A percentile compares a stretch with the other conserved stretches of the same genome.
Conservation (phyloP, 208 protist genomes). For the Trypanosomatidae sp. region DNA sequence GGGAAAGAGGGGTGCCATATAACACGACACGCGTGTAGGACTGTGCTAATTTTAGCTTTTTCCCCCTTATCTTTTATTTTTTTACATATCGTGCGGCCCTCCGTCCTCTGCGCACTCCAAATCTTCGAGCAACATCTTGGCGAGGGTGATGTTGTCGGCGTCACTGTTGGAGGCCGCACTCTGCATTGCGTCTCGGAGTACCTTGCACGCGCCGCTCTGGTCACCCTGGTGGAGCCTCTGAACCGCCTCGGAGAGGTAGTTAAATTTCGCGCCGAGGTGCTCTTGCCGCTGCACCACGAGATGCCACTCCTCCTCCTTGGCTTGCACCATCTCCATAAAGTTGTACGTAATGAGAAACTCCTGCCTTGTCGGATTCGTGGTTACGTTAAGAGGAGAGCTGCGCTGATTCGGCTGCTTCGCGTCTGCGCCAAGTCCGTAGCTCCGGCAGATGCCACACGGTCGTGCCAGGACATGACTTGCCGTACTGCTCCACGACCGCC, state of each 20-base stretch:
- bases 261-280: slow-evolving; percentile 41
- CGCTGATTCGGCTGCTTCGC: slow-evolving; percentile 2
- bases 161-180: slow-evolving; percentile 2
- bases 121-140: slow-evolving; percentile 53
- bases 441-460: slow-evolving; percentile 46
- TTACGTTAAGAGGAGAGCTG: neutral
- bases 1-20: neutral
- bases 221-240: slow-evolving; percentile 63
- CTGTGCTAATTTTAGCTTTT: too few relatives aligned
- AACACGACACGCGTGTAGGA: neutral
- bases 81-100: slow-evolving; percentile 7
- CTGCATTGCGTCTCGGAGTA: slow-evolving; percentile 21
- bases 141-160: slow-evolving; percentile 37
- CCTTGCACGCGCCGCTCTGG: slow-evolving; percentile 20
- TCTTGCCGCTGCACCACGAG: slow-evolving; percentile 64
- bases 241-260: slow-evolving; percentile 52
- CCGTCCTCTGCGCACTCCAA: slow-evolving; percentile 21
- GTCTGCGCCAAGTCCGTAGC: neutral
- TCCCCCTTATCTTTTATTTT: neutral
- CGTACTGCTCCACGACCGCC: slow-evolving; percentile 47
- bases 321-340: slow-evolving; percentile 37
- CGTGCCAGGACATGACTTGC: slow-evolving; percentile 47
- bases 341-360: slow-evolving; percentile 58
- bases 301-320: slow-evolving; percentile 74
- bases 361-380: neutral